phyloP scores from a whole-genome alignment of 805 yeast genomes.

The Teunomyces barrocoloradensis region DNA sequence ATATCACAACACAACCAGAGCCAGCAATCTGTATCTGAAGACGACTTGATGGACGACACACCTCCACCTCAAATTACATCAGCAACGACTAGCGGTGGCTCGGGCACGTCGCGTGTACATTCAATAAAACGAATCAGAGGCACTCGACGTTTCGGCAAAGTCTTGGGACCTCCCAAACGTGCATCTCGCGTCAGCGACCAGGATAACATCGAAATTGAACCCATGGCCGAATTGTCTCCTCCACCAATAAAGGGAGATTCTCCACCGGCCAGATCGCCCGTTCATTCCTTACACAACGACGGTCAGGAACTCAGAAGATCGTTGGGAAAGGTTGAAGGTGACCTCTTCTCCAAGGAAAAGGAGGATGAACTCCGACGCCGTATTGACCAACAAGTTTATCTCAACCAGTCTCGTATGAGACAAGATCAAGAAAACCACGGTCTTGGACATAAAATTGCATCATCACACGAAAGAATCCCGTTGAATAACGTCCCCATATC shows the following conservation, averaged over 20 bases:
- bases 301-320: background rate
- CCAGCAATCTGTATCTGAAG: constrained; percentile 11
- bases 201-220: constrained; percentile 1
- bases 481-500: constrained; percentile 14
- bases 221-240: constrained; percentile 2
- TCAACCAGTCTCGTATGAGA: constrained; percentile 1
- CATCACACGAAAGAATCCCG: constrained; percentile 14
- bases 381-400: constrained; percentile 23
- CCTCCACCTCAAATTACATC: constrained; percentile 9
- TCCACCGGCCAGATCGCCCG: background rate
- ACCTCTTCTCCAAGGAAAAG: constrained; percentile 16
- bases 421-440: constrained; percentile 3
- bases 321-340: background rate
- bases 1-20: constrained; percentile 11
- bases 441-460: constrained; percentile 1
- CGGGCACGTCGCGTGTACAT: constrained; percentile 7
- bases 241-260: background rate
- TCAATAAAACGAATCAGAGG: constrained; percentile 31
- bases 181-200: constrained; percentile 26
- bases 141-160: constrained; percentile 35
- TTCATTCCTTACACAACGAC: background rate
- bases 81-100: constrained; percentile 9
- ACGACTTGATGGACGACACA: constrained; percentile 11
- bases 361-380: constrained; percentile 22
- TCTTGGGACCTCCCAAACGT: constrained; percentile 52